Conservation (phyloP, 306 rosid genomes). For the Cicer yamashitae region DNA sequence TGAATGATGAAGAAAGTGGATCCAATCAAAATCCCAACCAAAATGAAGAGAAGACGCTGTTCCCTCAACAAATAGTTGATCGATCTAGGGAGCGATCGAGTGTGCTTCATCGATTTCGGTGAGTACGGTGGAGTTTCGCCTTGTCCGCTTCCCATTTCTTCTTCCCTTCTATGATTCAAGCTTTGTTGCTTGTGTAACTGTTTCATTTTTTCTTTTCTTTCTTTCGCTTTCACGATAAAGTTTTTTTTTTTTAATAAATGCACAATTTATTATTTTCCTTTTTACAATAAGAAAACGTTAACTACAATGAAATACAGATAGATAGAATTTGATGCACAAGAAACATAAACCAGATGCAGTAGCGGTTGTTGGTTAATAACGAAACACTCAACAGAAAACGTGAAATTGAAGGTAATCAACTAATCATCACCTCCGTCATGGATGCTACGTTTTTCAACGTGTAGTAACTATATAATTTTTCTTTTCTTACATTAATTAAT, state of each 20-base stretch:
- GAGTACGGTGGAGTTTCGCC: conserved; percentile 63
- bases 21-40: conserved; percentile 84
- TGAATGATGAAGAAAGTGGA: conserved; percentile 89
- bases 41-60: conserved; percentile 85
- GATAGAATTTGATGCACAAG: neutral
- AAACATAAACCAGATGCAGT: conserved; percentile 10
- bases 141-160: conserved; percentile 55
- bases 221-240: neutral
- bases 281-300: conserved; percentile 7
- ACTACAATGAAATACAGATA: neutral
- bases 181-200: conserved; percentile 74
- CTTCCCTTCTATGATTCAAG: conserved; percentile 75
- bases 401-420: conserved; percentile 34
- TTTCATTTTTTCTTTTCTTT: conserved; percentile 46
- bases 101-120: conserved; percentile 72
- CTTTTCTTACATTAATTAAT: neutral
- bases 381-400: conserved; percentile 28
- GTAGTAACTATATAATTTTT: conserved; percentile 16
- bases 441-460: conserved; percentile 21
- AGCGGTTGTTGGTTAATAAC: conserved; percentile 14
- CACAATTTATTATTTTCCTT: conserved; percentile 1
- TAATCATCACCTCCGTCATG: conserved; percentile 8
- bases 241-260: neutral
- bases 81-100: conserved; percentile 88
- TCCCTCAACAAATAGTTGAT: conserved; percentile 79